These are phyloP conservation scores for Sporisorium sorghi DNA, from an alignment of 1,284 basidiomycete genomes.

Conservation along the genomic window DNA sequence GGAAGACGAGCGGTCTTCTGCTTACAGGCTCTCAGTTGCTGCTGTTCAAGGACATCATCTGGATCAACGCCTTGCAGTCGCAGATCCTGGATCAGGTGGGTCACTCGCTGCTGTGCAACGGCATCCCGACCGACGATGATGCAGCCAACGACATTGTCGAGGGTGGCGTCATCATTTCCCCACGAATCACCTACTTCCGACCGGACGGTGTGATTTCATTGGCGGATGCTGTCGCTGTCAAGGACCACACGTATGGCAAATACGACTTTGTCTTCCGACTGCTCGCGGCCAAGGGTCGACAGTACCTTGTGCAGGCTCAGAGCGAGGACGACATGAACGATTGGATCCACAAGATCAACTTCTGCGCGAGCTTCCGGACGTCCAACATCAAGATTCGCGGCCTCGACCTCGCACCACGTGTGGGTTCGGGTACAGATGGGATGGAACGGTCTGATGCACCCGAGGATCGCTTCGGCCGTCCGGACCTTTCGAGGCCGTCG, in stretches of 20 bases:
- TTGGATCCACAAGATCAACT: constrained; percentile 94
- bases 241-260: constrained; percentile 70
- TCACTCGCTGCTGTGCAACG: constrained; percentile 46
- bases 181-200: constrained; percentile 76
- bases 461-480: constrained; percentile 29
- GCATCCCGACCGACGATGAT: constrained; percentile 28
- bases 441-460: constrained; percentile 65
- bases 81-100: constrained; percentile 71
- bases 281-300: constrained; percentile 74
- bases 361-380: constrained; percentile 90
- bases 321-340: constrained; percentile 83
- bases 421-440: constrained; percentile 5
- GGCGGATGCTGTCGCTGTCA: constrained; percentile 60
- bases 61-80: constrained; percentile 75
- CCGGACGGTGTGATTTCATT: constrained; percentile 89
- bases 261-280: constrained; percentile 83
- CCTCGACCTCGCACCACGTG: constrained; percentile 53
- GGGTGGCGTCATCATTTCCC: constrained; percentile 70
- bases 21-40: constrained; percentile 90
- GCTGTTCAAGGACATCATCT: constrained; percentile 86
- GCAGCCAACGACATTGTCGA: constrained; percentile 25
- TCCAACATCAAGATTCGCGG: constrained; percentile 86
- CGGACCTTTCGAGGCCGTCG: constrained; percentile 16
- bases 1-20: constrained; percentile 86
- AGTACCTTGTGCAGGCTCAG: constrained; percentile 82